phyloP scores from a whole-genome alignment of 352 stramenopile species.

The Globisporangium cylindrosporum region DNA sequence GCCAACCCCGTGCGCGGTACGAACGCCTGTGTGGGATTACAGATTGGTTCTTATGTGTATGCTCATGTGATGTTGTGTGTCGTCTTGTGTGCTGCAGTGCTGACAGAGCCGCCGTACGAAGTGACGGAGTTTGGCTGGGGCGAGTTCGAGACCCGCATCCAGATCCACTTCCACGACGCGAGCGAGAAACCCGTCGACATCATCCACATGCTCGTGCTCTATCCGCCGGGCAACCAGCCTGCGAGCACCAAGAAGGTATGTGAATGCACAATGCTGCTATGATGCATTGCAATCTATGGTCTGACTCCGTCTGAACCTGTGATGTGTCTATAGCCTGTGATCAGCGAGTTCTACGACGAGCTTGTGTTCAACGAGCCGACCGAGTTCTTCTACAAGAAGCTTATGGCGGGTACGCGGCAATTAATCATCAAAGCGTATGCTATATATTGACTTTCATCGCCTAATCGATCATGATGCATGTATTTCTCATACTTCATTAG shows the following conservation, averaged over 20 bases:
- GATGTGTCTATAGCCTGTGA: constrained; percentile 73
- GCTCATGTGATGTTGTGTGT: background rate
- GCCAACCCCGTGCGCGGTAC: constrained; percentile 88
- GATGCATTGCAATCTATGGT: constrained; percentile 3
- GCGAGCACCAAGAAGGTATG: constrained; percentile 88
- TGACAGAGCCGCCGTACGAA: constrained; percentile 94
- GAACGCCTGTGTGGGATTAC: background rate
- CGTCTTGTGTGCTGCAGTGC: constrained; percentile 42
- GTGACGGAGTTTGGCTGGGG: constrained; percentile 97
- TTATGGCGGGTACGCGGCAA: constrained; percentile 54
- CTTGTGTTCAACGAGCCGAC: constrained; percentile 97
- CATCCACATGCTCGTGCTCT: constrained; percentile 86
- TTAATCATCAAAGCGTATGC: background rate
- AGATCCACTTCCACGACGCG: constrained; percentile 95
- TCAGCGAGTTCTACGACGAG: constrained; percentile 97
- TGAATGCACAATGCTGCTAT: background rate
- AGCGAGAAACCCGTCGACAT: constrained; percentile 90
- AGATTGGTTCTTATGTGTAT: background rate
- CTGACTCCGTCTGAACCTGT: background rate
- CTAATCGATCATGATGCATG: background rate
- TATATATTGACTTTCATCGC: background rate
- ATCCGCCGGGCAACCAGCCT: constrained; percentile 80
- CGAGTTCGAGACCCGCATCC: constrained; percentile 97
- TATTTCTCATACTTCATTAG: constrained; percentile 14
- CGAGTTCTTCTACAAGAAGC: constrained; percentile 93